A percentile compares a stretch with the other conserved stretches of the same genome.
phyloP scores from a whole-genome alignment of 2,329 filamentous ascomycete genomes.

The Clarireedia hainanense region DNA sequence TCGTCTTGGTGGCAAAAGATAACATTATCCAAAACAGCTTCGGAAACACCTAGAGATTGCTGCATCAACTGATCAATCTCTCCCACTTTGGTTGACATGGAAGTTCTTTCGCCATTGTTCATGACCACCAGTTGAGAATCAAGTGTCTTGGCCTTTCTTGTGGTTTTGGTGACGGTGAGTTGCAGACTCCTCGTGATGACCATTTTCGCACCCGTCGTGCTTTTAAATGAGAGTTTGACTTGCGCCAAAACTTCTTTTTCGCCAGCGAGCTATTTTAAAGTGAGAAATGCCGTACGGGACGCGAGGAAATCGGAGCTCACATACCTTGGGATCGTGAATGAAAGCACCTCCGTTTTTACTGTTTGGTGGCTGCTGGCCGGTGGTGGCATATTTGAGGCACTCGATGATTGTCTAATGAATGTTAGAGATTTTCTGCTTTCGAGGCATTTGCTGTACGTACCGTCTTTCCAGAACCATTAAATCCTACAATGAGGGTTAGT shows the following conservation, averaged over 20 bases:
- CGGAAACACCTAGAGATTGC: slow-evolving; percentile 78
- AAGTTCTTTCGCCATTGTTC: slow-evolving; percentile 70
- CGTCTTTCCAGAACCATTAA: slow-evolving; percentile 96
- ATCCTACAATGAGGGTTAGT: slow-evolving; percentile 90
- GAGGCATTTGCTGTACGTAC: slow-evolving; percentile 29
- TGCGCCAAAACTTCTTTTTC: slow-evolving; percentile 87
- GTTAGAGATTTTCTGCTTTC: slow-evolving; percentile 6
- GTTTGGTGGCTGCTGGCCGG: slow-evolving; percentile 87
- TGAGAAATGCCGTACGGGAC: slow-evolving; percentile 15
- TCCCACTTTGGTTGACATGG: slow-evolving; percentile 70
- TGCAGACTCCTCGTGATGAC: slow-evolving; percentile 79
- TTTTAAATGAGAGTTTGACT: slow-evolving; percentile 81
- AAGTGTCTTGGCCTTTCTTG: slow-evolving; percentile 68
- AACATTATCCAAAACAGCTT: slow-evolving; percentile 84
- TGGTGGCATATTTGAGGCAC: slow-evolving; percentile 95
- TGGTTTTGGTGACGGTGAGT: slow-evolving; percentile 71
- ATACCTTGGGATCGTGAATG: slow-evolving; percentile 88
- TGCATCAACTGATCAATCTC: slow-evolving; percentile 82
- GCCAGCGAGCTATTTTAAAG: slow-evolving; percentile 51
- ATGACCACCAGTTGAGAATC: slow-evolving; percentile 71
- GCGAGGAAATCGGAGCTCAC: not conserved
- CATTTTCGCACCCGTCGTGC: slow-evolving; percentile 69
- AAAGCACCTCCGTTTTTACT: slow-evolving; percentile 82
- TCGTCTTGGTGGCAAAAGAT: slow-evolving; percentile 99
- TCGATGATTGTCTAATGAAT: slow-evolving; percentile 79